phyloP scores from a whole-genome alignment of 345 rosid genomes.

The Noccaea caerulescens region DNA sequence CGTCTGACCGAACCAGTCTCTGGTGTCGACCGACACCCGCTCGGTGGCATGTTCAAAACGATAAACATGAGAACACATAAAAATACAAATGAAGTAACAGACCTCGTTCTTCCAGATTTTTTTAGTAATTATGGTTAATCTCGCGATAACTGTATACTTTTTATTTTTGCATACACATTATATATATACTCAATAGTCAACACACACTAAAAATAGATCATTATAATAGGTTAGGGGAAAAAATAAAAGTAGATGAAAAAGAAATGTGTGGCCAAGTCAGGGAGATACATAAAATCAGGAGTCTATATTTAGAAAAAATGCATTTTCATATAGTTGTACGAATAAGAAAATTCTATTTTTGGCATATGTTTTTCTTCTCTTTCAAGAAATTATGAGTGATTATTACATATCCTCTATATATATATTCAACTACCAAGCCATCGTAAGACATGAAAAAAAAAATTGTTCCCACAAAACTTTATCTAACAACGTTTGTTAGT shows the following conservation, averaged over 20 bases:
- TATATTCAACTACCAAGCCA: too few species aligned
- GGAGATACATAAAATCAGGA: not conserved
- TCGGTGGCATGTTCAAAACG: not conserved
- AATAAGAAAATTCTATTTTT: too few species aligned
- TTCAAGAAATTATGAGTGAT: too few species aligned
- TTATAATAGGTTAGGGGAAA: not conserved
- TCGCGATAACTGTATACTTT: not conserved
- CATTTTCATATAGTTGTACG: too few species aligned
- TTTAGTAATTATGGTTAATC: too few species aligned
- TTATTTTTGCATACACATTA: not conserved
- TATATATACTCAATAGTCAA: conserved; percentile 1
- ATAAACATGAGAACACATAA: not conserved
- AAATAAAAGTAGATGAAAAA: not conserved
- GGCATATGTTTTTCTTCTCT: too few species aligned
- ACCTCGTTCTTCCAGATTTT: not conserved
- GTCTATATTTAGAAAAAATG: not conserved
- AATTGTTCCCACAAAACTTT: too few species aligned
- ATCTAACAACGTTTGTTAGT: too few species aligned
- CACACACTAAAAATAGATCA: not conserved
- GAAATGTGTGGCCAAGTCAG: not conserved
- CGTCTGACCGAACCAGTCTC: too few species aligned
- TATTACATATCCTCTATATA: too few species aligned
- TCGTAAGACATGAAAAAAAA: too few species aligned
- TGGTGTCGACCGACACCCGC: too few species aligned
- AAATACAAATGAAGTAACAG: not conserved